Conservation (phyloP, 331 rosid genomes). For the Phaseolus coccineus region DNA sequence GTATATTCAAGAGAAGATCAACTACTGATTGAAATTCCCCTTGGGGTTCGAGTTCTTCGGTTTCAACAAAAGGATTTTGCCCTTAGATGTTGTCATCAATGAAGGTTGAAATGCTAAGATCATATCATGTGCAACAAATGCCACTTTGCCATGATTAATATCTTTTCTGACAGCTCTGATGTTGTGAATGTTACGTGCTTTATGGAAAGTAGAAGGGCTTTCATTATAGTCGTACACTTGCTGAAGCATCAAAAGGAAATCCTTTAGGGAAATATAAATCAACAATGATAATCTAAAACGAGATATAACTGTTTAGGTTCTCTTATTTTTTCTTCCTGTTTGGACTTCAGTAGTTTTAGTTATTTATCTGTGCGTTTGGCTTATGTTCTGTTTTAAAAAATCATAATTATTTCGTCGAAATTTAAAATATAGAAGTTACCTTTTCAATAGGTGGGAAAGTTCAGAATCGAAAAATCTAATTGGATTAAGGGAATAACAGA, state of each 20-base stretch:
- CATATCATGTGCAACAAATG: constrained; percentile 43
- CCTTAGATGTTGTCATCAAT: constrained; percentile 36
- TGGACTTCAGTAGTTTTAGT: neutral
- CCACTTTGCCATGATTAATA: constrained; percentile 40
- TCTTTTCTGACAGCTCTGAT: constrained; percentile 42
- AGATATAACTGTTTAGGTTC: neutral
- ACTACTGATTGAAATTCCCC: constrained; percentile 44
- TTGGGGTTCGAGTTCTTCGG: constrained; percentile 47
- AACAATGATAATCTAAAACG: constrained; percentile 27
- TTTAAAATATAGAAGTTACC: neutral
- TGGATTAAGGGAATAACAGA: neutral
- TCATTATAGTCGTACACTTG: constrained; percentile 18
- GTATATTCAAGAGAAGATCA: constrained; percentile 49
- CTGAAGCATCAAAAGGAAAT: constrained; percentile 36
- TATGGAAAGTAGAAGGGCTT: constrained; percentile 31
- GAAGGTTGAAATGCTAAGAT: constrained; percentile 37
- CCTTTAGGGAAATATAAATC: constrained; percentile 7
- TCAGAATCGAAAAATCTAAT: neutral
- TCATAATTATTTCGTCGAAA: neutral
- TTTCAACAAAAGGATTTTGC: constrained; percentile 54
- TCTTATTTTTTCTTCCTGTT: neutral
- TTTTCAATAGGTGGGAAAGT: neutral
- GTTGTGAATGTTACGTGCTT: constrained; percentile 53
- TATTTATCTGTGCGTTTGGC: neutral
- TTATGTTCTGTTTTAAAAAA: neutral